A percentile compares a stretch with the other conserved stretches of the same genome.
Evolutionary conservation across 148 eudicot genomes (phyloP).

Genomic region (Polygonum aviculare): DNA sequence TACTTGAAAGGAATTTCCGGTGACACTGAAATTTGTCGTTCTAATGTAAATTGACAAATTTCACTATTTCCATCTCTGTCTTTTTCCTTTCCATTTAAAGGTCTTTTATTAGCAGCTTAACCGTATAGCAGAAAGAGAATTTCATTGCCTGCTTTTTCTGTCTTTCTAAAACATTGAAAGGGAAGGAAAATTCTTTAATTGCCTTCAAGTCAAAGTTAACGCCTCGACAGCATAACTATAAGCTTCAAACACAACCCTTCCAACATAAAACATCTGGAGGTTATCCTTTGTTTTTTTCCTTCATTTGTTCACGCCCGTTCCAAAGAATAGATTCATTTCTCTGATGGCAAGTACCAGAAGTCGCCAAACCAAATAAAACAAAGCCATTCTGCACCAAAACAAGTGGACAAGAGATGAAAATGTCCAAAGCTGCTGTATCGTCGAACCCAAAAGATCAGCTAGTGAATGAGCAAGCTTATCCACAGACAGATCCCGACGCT

Average conservation of each 20-base stretch:
- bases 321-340: not conserved
- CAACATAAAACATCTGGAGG: not conserved
- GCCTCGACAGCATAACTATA: too few relatives aligned
- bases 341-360: conserved; percentile 18
- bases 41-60: not conserved
- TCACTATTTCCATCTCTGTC: not conserved
- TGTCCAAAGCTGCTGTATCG: not conserved
- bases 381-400: conserved; percentile 9
- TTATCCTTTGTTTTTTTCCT: not conserved
- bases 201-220: not conserved
- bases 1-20: not conserved
- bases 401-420: not conserved
- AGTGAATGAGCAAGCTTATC: conserved; percentile 16
- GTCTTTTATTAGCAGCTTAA: not conserved
- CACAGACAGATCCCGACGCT: not conserved
- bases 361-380: conserved; percentile 15
- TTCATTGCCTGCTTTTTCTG: not conserved
- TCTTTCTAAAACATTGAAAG: not conserved
- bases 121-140: not conserved
- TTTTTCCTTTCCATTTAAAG: not conserved
- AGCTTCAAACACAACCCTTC: not conserved
- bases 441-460: conserved; percentile 13
- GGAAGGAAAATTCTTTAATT: not conserved
- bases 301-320: not conserved
- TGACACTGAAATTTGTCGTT: not conserved